Base-by-base conservation (phyloP, 2,329 filamentous ascomycete genomes). In the Spiromastix sp. region DNA sequence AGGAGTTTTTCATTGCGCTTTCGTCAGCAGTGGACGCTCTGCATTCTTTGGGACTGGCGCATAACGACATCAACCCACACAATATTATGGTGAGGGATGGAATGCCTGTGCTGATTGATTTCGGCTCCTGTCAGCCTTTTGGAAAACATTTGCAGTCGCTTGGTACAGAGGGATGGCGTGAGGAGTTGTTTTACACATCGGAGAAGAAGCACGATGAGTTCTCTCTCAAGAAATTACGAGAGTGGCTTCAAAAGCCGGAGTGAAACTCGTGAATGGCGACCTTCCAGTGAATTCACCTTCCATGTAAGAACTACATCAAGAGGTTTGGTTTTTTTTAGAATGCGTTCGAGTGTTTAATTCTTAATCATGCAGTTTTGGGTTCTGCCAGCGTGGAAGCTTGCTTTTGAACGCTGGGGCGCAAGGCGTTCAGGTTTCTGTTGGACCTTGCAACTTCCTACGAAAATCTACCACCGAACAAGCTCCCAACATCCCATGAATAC, bases 21-120 rank as follows among this genome's bases (percentile, higher is more conserved):
- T 12, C 15, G 29, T 31, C 29, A 31, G 29, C 29, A 6, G 29
- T 57, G n/a, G 36, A 46, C 30, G 46, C 57, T 43, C 42, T 58
- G 8, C 49, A 56, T 25, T 47, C 42, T 12, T 40, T 56, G 21
- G 42, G 46, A 9, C 28, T 53, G 32, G 45, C 52, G 10, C 48
- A 56, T 41, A 52, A 53, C 27, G 48, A 57, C 30, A 44, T 58
- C 15, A 56, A 49, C 15, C 50, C 49, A 12, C 34, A 35, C n/a
- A 56, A 52, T 30, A 50, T 57, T 20, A 51, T 56, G 47, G 34
- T 55, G 17, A 39, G 50, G 9, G 44, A 50, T 5, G 40, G 38
- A 8, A 44, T 12, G 9, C 34, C 48, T 12, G 34, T 56, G 39
- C 42, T 56, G 5, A 46, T 51, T 10, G 48, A 57, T 43, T 56